phyloP scores from a whole-genome alignment of 75 land plant species.

The Cryptomeria japonica region DNA sequence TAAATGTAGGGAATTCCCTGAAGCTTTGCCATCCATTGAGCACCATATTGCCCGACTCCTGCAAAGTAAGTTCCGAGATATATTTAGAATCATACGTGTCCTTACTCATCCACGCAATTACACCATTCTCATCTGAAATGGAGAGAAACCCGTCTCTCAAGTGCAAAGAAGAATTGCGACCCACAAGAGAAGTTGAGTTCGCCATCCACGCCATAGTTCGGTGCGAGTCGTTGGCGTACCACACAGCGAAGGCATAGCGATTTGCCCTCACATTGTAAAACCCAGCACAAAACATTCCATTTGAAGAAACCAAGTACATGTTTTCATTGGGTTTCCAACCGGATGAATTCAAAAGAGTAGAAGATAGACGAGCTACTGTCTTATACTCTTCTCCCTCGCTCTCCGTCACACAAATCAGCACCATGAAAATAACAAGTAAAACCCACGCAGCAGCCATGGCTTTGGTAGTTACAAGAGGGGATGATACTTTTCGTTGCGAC shows the following conservation, averaged over 20 bases:
- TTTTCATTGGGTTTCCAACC: too few species aligned
- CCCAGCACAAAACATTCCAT: slow-evolving; percentile 42
- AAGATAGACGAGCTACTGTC: too few species aligned
- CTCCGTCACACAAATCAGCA: too few species aligned
- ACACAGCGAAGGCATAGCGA: slow-evolving; percentile 36
- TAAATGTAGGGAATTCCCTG: not conserved
- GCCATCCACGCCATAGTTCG: slow-evolving; percentile 32
- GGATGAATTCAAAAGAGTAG: too few species aligned
- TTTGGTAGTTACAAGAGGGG: too few species aligned
- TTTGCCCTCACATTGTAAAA: slow-evolving; percentile 11
- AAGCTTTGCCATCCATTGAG: not conserved
- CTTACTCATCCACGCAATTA: not conserved
- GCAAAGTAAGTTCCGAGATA: not conserved
- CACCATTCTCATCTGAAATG: too few species aligned
- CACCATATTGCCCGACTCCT: not conserved
- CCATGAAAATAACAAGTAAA: too few species aligned
- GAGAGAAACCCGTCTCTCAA: too few species aligned
- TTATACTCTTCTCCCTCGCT: too few species aligned
- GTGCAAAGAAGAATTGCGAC: not conserved
- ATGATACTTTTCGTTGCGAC: too few species aligned
- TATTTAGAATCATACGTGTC: not conserved
- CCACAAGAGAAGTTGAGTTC: slow-evolving; percentile 1
- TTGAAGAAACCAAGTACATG: slow-evolving; percentile 29
- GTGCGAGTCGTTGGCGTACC: slow-evolving; percentile 14
- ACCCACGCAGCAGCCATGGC: too few species aligned